Conservation (phyloP, 2,329 filamentous ascomycete species). For the Aureobasidium sp. region DNA sequence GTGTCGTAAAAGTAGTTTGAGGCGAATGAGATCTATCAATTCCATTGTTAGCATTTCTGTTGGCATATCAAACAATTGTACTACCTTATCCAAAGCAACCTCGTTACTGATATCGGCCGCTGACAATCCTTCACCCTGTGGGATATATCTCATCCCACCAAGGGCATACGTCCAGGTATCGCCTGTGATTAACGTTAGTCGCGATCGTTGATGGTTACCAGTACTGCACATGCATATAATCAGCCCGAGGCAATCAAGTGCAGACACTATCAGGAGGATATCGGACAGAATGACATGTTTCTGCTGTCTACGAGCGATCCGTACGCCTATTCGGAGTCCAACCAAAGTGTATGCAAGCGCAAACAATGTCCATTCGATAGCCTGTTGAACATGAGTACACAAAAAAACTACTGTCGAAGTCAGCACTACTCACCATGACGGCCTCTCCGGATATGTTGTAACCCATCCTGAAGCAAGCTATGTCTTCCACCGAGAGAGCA, state of each 20-base stretch:
- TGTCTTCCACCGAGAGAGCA: not conserved
- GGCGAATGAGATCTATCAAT: not conserved
- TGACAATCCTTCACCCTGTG: not conserved
- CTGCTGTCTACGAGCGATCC: not conserved
- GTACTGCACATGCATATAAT: not conserved
- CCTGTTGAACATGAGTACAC: not conserved
- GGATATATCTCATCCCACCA: not conserved
- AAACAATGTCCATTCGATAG: conserved; percentile 7
- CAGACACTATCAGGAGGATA: not conserved
- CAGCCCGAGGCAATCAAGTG: not conserved
- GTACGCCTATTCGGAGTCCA: conserved; percentile 1
- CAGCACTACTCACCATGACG: conserved; percentile 17
- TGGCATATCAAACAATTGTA: not conserved
- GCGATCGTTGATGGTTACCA: not conserved
- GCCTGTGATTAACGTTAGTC: not conserved
- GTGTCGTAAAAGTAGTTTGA: conserved; percentile 11
- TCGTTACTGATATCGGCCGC: not conserved
- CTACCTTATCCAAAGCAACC: not conserved
- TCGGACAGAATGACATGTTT: conserved; percentile 9
- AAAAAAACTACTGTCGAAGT: too few species aligned
- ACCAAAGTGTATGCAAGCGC: not conserved
- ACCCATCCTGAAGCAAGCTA: not conserved
- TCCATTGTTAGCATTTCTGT: not conserved
- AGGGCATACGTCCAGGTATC: conserved; percentile 12
- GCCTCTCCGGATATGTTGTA: conserved; percentile 20